A percentile compares a stretch with the other conserved stretches of the same genome.
Evolutionary conservation across 2,329 filamentous ascomycete species (phyloP).

Genomic region (Colletotrichum melonis): DNA sequence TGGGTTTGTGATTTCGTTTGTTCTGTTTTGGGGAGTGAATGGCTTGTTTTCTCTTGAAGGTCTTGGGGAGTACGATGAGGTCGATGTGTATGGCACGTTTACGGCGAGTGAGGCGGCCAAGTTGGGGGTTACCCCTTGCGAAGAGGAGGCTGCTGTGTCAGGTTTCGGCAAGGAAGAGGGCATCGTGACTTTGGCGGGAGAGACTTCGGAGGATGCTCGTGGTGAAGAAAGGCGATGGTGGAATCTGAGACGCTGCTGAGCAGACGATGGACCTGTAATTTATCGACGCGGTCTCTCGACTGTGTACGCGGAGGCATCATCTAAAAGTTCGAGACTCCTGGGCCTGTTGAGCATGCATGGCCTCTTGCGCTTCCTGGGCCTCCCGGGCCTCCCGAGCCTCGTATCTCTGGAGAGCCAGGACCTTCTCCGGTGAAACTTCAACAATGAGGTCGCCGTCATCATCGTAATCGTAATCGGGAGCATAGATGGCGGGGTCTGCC

Average conservation of each 20-base stretch:
- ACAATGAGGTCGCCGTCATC: too few relatives aligned
- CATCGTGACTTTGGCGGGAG: not conserved
- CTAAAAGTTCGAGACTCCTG: too few relatives aligned
- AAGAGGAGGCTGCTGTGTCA: not conserved
- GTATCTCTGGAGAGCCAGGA: too few relatives aligned
- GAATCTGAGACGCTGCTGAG: not conserved
- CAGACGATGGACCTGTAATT: not conserved
- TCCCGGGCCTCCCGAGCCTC: too few relatives aligned
- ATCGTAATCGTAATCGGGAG: too few relatives aligned
- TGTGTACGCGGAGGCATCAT: not conserved
- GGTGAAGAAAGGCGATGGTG: not conserved
- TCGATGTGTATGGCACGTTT: slow-evolving; percentile 58
- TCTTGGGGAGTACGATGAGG: slow-evolving; percentile 54
- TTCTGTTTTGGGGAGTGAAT: slow-evolving; percentile 42
- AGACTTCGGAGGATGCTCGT: not conserved
- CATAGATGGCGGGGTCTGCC: too few relatives aligned
- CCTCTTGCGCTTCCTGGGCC: too few relatives aligned
- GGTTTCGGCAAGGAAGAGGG: not conserved
- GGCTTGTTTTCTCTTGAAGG: slow-evolving; percentile 51
- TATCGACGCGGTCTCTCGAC: not conserved
- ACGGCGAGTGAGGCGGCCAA: slow-evolving; percentile 53
- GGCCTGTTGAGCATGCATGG: too few relatives aligned
- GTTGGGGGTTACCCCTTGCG: slow-evolving; percentile 47
- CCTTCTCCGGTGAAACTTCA: too few relatives aligned
- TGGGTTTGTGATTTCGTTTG: slow-evolving; percentile 42